These are phyloP conservation scores for Torulaspora gathmanii DNA, from an alignment of 805 yeast species.

Conservation along the genomic window DNA sequence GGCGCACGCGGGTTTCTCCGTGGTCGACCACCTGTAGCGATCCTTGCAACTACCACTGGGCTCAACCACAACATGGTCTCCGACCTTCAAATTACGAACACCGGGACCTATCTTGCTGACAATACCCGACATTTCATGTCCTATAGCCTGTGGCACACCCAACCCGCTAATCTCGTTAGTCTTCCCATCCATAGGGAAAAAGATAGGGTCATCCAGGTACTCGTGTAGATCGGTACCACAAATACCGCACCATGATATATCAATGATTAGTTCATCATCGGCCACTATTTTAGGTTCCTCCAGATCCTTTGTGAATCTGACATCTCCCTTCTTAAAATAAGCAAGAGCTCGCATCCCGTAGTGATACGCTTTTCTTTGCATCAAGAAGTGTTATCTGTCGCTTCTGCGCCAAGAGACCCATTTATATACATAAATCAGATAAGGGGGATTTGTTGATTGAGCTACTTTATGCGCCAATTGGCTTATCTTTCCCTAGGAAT, in stretches of 20 bases:
- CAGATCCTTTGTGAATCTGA: constrained; percentile 39
- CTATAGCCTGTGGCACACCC: constrained; percentile 45
- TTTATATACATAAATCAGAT: too few species aligned
- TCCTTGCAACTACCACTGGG: constrained; percentile 58
- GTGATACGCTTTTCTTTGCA: background rate
- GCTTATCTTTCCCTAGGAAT: background rate
- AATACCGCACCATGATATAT: constrained; percentile 53
- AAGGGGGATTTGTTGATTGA: too few species aligned
- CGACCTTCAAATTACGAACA: constrained; percentile 43
- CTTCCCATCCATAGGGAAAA: constrained; percentile 43
- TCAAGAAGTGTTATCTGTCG: too few species aligned
- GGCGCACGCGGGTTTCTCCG: constrained; percentile 39
- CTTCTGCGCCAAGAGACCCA: too few species aligned
- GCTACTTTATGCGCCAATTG: background rate
- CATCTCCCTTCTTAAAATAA: constrained; percentile 44
- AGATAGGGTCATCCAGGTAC: constrained; percentile 54
- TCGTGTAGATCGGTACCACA: constrained; percentile 63
- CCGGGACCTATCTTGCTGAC: constrained; percentile 43
- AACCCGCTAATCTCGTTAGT: constrained; percentile 40
- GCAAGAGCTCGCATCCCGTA: constrained; percentile 47
- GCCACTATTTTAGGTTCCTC: constrained; percentile 37
- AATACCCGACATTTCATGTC: constrained; percentile 52
- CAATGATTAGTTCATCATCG: constrained; percentile 42
- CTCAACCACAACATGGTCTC: constrained; percentile 60
- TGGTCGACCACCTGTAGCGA: constrained; percentile 38